These are phyloP conservation scores for Larix sibirica DNA, from an alignment of 83 land plant genomes.

Conservation along the genomic window DNA sequence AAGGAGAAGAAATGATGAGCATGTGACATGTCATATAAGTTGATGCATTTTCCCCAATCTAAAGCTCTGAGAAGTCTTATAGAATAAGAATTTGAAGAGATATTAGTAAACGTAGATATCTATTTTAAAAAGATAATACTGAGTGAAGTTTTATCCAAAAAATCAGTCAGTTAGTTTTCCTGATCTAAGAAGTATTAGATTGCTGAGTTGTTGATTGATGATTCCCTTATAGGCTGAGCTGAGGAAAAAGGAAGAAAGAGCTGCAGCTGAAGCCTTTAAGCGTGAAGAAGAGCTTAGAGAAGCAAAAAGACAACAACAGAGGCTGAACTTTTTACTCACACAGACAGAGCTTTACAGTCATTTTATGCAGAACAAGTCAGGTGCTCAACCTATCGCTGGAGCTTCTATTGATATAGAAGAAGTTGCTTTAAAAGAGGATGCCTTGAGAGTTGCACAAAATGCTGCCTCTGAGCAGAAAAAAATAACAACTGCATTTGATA, in stretches of 20 bases:
- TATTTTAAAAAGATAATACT: too few species aligned
- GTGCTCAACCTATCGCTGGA: conserved; percentile 23
- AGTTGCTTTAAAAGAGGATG: conserved; percentile 71
- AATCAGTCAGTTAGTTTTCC: not conserved
- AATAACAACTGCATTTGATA: conserved; percentile 79
- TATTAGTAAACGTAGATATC: too few species aligned
- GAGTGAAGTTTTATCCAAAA: not conserved
- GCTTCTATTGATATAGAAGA: conserved; percentile 66
- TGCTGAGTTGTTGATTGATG: not conserved
- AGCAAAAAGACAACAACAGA: conserved; percentile 88
- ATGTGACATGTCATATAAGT: not conserved
- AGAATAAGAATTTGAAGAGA: not conserved
- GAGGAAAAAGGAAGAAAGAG: conserved; percentile 89
- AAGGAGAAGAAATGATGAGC: not conserved
- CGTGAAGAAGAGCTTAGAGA: conserved; percentile 95
- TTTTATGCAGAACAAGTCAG: conserved; percentile 88
- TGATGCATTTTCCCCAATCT: not conserved
- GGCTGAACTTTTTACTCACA: conserved; percentile 89
- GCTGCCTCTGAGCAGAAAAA: conserved; percentile 84
- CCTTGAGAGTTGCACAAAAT: conserved; percentile 72
- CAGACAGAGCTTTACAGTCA: conserved; percentile 98
- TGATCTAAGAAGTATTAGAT: not conserved
- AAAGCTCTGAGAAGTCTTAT: not conserved
- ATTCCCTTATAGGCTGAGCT: conserved; percentile 69
- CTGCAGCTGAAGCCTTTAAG: conserved; percentile 97